Evolutionary conservation across 345 rosid genomes (phyloP).

Genomic region (Euphorbia tirucalli): DNA sequence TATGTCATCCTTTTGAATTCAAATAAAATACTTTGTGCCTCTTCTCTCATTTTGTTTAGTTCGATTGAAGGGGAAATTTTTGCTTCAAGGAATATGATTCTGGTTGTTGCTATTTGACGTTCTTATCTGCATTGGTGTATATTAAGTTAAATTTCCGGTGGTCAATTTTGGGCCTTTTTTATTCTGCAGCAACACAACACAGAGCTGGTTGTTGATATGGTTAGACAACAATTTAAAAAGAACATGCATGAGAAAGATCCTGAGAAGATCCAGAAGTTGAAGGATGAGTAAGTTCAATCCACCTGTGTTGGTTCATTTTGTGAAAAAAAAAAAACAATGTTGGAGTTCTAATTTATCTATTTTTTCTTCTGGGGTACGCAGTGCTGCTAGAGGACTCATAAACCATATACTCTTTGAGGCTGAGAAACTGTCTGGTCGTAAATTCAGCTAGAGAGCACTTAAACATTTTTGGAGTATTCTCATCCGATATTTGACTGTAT

Average conservation of each 20-base stretch:
- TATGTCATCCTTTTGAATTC: not conserved
- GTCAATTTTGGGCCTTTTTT: conserved; percentile 4
- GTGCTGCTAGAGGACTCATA: conserved; percentile 96
- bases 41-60: not conserved
- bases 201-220: conserved; percentile 64
- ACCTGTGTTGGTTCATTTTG: not conserved
- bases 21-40: not conserved
- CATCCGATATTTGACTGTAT: not conserved
- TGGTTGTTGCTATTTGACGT: not conserved
- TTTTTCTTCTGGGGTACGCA: conserved; percentile 28
- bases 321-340: too few species aligned
- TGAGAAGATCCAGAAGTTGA: conserved; percentile 80
- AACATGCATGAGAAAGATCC: conserved; percentile 85
- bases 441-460: conserved; percentile 54
- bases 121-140: not conserved
- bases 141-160: not conserved
- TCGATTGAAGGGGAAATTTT: not conserved
- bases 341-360: not conserved
- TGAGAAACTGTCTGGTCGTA: conserved; percentile 73
- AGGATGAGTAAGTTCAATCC: conserved; percentile 70
- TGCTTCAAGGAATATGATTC: not conserved
- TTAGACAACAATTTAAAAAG: conserved; percentile 83
- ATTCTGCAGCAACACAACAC: conserved; percentile 83
- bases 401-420: conserved; percentile 85
- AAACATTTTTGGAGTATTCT: conserved; percentile 6